Base-by-base conservation (phyloP, 176 grass and related monocot genomes). In the Hordeum vulgare region DNA sequence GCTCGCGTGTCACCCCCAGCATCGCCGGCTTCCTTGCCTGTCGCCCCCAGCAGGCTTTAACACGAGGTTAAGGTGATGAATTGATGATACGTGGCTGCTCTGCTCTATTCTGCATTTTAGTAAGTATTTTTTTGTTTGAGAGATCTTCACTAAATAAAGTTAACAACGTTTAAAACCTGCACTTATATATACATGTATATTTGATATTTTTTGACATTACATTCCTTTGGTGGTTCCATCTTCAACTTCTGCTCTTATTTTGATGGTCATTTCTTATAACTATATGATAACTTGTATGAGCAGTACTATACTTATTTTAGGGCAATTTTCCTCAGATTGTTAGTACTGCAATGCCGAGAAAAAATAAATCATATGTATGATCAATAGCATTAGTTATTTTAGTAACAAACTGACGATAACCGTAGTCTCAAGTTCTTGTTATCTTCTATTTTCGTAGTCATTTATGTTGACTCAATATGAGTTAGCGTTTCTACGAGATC, bases 401-500 rank as follows among this genome's bases (percentile, higher is more conserved):
- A 25, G 24, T 72, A 40, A 74, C 49, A 1, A 34, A 57, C 69
- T 65, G 41, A 75, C n/a, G 11, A 9, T 65, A 31, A 20, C 14
- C 24, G 53, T 26, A 34, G 35, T 69, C 34, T 88, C 11, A 34
- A 65, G 53, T 74, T 62, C 39, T 79, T 36, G 37, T 45, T 85
- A 35, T 9, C 40, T 81, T 83, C 23, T 78, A 63, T 35, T 63
- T 34, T n/a, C 31, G 6, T 57, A 39, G 11, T 67, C 66, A 14
- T 18, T 84, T 34, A 45, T 41, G 25, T 5, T 73, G 40, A 49
- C 25, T 62, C 26, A 65, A 36, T 58, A 73, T 17, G 51, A 56
- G 29, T 66, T 84, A 61, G 33, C 57, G 3, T 79, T 84, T 24
- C 7, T 86, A 21, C 66, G 29, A 27, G 12, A 90, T 57, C 26